A percentile compares a stretch with the other conserved stretches of the same genome.
Evolutionary conservation across 306 rosid species (phyloP).

Genomic region (Albizia julibrissin): DNA sequence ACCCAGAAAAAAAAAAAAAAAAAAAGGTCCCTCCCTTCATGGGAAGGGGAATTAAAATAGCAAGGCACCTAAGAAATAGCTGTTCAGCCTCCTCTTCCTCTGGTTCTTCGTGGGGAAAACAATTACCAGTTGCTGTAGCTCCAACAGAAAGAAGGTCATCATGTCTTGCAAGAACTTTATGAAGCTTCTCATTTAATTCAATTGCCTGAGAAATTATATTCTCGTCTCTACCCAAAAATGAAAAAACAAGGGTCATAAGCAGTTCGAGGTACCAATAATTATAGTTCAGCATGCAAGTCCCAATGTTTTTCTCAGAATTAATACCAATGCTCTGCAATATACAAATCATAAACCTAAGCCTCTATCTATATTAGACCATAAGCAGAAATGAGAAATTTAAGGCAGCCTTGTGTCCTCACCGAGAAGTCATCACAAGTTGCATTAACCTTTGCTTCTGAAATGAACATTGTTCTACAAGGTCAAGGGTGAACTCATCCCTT

Average conservation of each 20-base stretch:
- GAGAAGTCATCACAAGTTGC: constrained; percentile 94
- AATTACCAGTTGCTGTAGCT: constrained; percentile 45
- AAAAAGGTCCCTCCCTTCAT: background rate
- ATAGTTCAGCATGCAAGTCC: background rate
- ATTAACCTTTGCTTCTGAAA: constrained; percentile 92
- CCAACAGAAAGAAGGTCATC: constrained; percentile 76
- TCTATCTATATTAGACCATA: background rate
- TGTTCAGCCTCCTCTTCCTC: constrained; percentile 95
- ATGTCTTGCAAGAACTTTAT: constrained; percentile 83
- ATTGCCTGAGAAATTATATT: constrained; percentile 80
- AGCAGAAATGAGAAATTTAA: constrained; percentile 26
- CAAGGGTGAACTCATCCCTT: constrained; percentile 92
- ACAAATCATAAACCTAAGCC: background rate
- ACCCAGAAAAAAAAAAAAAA: background rate
- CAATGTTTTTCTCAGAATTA: background rate
- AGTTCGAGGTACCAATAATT: constrained; percentile 27
- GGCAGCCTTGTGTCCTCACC: constrained; percentile 55
- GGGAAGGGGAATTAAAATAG: background rate
- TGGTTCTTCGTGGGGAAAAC: constrained; percentile 48
- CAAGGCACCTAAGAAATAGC: constrained; percentile 71
- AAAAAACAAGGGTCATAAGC: constrained; percentile 20
- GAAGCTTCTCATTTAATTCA: constrained; percentile 85
- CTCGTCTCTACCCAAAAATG: constrained; percentile 52
- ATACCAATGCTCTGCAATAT: constrained; percentile 2
- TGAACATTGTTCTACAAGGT: constrained; percentile 95